Evolutionary conservation across 202 grass and related monocot species (phyloP), one percentile per base, ranked within the genome.

Genomic region (Eragrostis tef): DNA sequence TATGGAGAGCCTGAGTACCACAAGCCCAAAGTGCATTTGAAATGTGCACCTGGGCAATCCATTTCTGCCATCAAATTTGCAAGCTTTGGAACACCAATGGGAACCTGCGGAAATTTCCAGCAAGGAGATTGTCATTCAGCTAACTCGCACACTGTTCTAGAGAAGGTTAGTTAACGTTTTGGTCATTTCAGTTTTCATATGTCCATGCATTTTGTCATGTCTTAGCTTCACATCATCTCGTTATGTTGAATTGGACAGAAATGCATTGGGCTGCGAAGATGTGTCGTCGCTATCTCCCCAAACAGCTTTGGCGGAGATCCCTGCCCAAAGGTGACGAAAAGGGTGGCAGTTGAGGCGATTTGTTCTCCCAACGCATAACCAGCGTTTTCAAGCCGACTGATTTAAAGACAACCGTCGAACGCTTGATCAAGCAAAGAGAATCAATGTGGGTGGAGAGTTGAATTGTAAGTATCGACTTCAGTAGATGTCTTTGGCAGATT

Each of bases 41-140:
- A 52, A 47, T 99, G 96, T 27, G 66, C 96, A 57, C 78, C 58
- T 36, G 93, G 96, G 42, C 96, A 99, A 72, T 87, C 87, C 19
- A 99, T 99, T 44, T 99, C 91, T 59, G 93, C 86, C 15, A 99
- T 99, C 75, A 93, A 90, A 64, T 99, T 99, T 81, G 96, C 96
- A n/a, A 99, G 96, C 87, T 99, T 93, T 65, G 96, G 96, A 46
- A 99, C 96, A 25, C 96, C 96, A 46, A 73, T 82, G 45, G 96
- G 96, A 50, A 96, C 96, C 0, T 99, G 96, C 10, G 93, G 93
- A 67, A 96, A 59, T 86, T 99, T 93, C 89, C 80, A 93, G 47
- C 87, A 99, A 80, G 96, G 96, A 67, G 48, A 81, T 49, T 99
- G 96, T 44, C 96, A 99, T 71, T 93, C 96, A 11, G 64, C 87